These are phyloP conservation scores for Emmonsia crescens DNA, from an alignment of 2,329 filamentous ascomycete genomes.

Conservation along the genomic window DNA sequence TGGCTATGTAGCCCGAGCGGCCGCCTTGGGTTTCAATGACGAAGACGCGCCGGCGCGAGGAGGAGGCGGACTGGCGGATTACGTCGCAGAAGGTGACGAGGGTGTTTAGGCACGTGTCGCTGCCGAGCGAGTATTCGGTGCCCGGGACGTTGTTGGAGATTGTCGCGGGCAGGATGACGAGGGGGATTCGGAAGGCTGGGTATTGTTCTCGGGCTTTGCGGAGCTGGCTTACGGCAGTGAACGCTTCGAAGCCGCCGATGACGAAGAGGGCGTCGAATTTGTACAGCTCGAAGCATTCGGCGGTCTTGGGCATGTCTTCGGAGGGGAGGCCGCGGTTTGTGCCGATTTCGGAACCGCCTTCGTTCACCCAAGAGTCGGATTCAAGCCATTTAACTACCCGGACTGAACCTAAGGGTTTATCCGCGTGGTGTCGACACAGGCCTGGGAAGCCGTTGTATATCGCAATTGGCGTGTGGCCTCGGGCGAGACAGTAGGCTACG, in stretches of 20 bases:
- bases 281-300: constrained; percentile 73
- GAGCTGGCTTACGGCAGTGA: constrained; percentile 80
- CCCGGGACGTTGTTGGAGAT: constrained; percentile 98
- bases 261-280: constrained; percentile 86
- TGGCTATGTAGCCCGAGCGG: constrained; percentile 85
- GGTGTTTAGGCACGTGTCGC: constrained; percentile 92
- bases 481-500: constrained; percentile 81
- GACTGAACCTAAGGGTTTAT: constrained; percentile 71
- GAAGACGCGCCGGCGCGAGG: constrained; percentile 85
- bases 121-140: constrained; percentile 92
- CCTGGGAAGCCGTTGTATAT: constrained; percentile 97
- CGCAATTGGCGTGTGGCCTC: constrained; percentile 84
- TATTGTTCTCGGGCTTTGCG: constrained; percentile 68
- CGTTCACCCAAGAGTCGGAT: constrained; percentile 89
- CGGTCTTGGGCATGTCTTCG: constrained; percentile 75
- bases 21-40: constrained; percentile 97
- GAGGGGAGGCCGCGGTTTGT: constrained; percentile 88
- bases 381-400: constrained; percentile 85
- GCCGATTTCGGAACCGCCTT: constrained; percentile 93
- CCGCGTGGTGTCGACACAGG: constrained; percentile 78
- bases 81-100: constrained; percentile 92
- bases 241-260: constrained; percentile 92
- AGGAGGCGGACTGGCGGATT: constrained; percentile 92
- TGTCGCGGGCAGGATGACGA: constrained; percentile 85
- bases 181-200: constrained; percentile 81